These are phyloP conservation scores for Lunularia cruciata DNA, from an alignment of 225 moss, liverwort and hornwort genomes.

Conservation along the genomic window DNA sequence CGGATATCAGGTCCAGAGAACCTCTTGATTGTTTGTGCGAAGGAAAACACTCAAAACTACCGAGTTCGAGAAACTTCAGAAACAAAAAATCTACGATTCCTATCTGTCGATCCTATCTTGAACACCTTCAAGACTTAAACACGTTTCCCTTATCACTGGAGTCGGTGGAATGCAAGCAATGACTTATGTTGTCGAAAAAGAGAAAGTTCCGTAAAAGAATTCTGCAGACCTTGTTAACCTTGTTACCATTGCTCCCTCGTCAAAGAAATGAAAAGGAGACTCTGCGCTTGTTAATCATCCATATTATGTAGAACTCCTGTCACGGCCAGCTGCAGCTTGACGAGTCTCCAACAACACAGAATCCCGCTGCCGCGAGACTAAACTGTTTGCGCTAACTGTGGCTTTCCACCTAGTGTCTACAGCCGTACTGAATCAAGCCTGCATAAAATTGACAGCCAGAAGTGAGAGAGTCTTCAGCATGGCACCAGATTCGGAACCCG, in stretches of 20 bases:
- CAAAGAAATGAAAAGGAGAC: constrained; percentile 40
- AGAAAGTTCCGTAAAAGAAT: constrained; percentile 27
- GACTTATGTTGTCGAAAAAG: constrained; percentile 27
- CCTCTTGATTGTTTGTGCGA: constrained; percentile 6
- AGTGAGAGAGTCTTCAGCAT: constrained; percentile 18
- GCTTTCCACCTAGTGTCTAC: constrained; percentile 42
- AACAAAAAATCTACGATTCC: constrained; percentile 31
- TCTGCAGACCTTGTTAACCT: constrained; percentile 34
- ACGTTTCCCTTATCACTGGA: constrained; percentile 21
- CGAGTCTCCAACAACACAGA: constrained; percentile 33
- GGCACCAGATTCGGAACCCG: neutral
- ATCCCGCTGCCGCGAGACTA: constrained; percentile 36
- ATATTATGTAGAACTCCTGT: constrained; percentile 28
- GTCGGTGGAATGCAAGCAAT: constrained; percentile 23
- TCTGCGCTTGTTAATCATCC: constrained; percentile 29
- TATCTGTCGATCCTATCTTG: constrained; percentile 35
- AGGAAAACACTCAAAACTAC: constrained; percentile 34
- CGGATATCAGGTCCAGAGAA: constrained; percentile 26
- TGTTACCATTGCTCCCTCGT: constrained; percentile 26
- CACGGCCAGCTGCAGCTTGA: constrained; percentile 27
- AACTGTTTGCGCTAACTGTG: constrained; percentile 36
- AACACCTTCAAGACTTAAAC: constrained; percentile 32
- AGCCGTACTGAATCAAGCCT: constrained; percentile 40
- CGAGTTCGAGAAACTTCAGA: constrained; percentile 27
- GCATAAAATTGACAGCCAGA: constrained; percentile 27